Evolutionary conservation across 2,329 filamentous ascomycete species (phyloP).

Genomic region (Trichoderma koningii): DNA sequence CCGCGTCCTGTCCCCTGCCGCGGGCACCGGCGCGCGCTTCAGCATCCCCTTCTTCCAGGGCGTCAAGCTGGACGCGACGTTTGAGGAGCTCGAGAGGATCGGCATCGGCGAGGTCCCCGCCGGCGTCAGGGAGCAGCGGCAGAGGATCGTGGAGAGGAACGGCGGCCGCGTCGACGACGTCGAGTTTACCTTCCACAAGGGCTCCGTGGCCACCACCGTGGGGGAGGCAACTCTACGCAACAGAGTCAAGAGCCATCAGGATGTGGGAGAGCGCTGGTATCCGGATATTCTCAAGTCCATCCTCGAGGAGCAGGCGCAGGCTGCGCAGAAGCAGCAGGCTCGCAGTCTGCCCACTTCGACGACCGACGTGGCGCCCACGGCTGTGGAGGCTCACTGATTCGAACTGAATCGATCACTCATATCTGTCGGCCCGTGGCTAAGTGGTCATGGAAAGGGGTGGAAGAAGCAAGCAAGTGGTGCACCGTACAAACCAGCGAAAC

Average conservation of each 20-base stretch:
- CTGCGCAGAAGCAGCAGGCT: slow-evolving; percentile 35
- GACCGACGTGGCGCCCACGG: slow-evolving; percentile 31
- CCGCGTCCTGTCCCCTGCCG: slow-evolving; percentile 72
- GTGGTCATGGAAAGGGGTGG: neutral
- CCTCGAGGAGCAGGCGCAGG: slow-evolving; percentile 57
- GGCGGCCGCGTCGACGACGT: slow-evolving; percentile 70
- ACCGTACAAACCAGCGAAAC: slow-evolving; percentile 5
- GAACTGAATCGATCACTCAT: neutral
- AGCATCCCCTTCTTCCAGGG: slow-evolving; percentile 89
- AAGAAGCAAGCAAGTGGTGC: neutral
- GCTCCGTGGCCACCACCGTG: slow-evolving; percentile 65
- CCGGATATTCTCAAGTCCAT: slow-evolving; percentile 63
- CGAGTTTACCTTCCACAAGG: slow-evolving; percentile 81
- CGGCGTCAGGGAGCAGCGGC: slow-evolving; percentile 62
- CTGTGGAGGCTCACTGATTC: slow-evolving; percentile 40
- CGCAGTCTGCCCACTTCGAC: slow-evolving; percentile 22
- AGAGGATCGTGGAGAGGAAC: slow-evolving; percentile 58
- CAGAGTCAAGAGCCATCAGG: slow-evolving; percentile 81
- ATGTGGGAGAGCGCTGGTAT: slow-evolving; percentile 82
- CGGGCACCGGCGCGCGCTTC: slow-evolving; percentile 71
- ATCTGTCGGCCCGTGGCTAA: no score
- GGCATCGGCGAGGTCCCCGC: slow-evolving; percentile 63
- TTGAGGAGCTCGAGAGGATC: slow-evolving; percentile 70
- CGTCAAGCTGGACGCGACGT: slow-evolving; percentile 74
- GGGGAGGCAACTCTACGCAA: slow-evolving; percentile 86